A percentile compares a stretch with the other conserved stretches of the same genome.
phyloP scores from a whole-genome alignment of 257 asterid species.

The Solanum rostratum region DNA sequence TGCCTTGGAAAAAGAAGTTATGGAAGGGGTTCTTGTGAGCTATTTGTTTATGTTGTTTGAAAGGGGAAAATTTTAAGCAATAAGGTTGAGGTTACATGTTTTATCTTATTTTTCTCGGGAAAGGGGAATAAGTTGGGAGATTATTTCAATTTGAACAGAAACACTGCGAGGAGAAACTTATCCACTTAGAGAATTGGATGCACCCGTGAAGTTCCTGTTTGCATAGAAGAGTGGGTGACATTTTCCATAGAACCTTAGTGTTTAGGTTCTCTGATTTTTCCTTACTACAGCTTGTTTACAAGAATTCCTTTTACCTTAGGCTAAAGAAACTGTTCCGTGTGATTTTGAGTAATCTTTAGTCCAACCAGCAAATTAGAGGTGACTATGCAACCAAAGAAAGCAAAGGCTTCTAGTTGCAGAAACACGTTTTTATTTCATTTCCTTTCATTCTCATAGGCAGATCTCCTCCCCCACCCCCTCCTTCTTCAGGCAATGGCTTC shows the following conservation, averaged over 20 bases:
- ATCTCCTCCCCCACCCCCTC: too few relatives aligned
- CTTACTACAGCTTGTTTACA: not conserved
- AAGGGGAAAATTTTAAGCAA: not conserved
- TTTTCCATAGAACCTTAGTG: not conserved
- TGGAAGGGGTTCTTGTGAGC: not conserved
- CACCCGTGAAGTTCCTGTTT: not conserved
- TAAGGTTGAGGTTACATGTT: not conserved
- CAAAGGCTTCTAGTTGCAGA: not conserved
- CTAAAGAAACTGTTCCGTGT: not conserved
- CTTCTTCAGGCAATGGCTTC: not conserved
- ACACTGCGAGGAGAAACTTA: not conserved
- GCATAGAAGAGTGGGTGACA: not conserved
- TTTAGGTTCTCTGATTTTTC: not conserved
- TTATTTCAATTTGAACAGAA: not conserved
- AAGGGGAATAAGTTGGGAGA: not conserved
- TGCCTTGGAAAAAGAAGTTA: not conserved
- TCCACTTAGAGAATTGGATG: not conserved
- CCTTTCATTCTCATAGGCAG: too few relatives aligned
- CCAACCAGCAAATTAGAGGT: not conserved
- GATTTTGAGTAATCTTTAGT: not conserved
- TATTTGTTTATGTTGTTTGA: not conserved
- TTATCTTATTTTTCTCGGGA: not conserved
- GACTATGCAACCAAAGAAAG: not conserved
- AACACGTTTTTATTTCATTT: not conserved
- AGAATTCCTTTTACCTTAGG: not conserved